phyloP scores from a whole-genome alignment of 192 early-diverging fungal species.

The Obelidium mucronatum region DNA sequence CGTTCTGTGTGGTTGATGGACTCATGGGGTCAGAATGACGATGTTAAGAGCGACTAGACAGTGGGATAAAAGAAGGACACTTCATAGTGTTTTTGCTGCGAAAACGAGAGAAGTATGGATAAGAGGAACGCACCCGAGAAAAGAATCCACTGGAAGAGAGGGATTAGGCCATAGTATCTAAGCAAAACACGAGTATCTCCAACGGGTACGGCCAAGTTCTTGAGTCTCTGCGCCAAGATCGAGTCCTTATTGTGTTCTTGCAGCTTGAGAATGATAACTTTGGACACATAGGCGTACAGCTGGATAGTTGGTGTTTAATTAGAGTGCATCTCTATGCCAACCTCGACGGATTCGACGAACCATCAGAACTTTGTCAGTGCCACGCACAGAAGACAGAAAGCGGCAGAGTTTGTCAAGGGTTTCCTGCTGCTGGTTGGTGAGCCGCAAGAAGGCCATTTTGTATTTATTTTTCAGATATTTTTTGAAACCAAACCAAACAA shows the following conservation, averaged over 20 bases:
- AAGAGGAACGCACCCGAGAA: constrained; percentile 31
- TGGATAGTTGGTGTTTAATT: constrained; percentile 44
- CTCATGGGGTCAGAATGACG: constrained; percentile 10
- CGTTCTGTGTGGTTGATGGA: constrained; percentile 79
- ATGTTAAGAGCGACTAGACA: background rate
- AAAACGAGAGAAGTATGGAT: background rate
- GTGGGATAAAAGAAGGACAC: too few species aligned
- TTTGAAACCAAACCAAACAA: background rate
- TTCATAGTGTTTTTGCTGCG: too few species aligned
- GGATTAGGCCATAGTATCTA: constrained; percentile 76
- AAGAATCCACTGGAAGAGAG: constrained; percentile 86
- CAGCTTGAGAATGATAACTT: constrained; percentile 84
- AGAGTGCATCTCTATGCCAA: background rate
- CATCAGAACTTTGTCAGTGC: constrained; percentile 79
- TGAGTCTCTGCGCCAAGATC: constrained; percentile 70
- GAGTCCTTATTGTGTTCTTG: constrained; percentile 64
- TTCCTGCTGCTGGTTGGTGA: constrained; percentile 54
- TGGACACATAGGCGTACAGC: constrained; percentile 92
- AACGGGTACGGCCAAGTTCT: constrained; percentile 84
- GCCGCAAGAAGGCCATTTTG: background rate
- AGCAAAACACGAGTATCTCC: constrained; percentile 92
- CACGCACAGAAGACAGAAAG: constrained; percentile 56
- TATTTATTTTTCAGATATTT: constrained; percentile 28
- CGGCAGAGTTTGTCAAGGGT: constrained; percentile 46
- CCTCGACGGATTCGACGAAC: constrained; percentile 7